Evolutionary conservation across 2,329 filamentous ascomycete genomes (phyloP).

Genomic region (Pleoardoris graminearum): DNA sequence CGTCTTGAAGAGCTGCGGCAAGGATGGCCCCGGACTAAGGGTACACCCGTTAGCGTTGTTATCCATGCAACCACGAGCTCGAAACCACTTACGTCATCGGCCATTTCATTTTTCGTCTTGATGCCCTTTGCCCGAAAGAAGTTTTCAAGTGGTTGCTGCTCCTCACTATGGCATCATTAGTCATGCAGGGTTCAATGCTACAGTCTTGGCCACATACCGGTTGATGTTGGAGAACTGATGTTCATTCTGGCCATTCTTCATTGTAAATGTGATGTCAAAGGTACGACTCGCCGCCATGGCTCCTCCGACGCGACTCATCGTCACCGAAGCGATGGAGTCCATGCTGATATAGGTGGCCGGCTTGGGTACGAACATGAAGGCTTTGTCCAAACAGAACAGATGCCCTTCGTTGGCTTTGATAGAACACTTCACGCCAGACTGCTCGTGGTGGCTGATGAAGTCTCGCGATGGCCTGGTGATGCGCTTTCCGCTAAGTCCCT

Average conservation of each 20-base stretch:
- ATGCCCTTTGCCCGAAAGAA: conserved; percentile 97
- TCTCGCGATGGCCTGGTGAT: conserved; percentile 92
- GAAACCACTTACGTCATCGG: conserved; percentile 74
- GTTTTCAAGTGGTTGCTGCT: conserved; percentile 92
- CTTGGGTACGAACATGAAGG: conserved; percentile 98
- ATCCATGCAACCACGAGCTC: not conserved
- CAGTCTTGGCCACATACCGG: conserved; percentile 55
- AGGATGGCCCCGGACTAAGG: conserved; percentile 62
- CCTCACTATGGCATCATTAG: conserved; percentile 62
- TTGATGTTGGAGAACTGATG: conserved; percentile 99
- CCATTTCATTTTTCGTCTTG: conserved; percentile 97
- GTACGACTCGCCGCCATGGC: conserved; percentile 92
- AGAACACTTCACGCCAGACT: conserved; percentile 97
- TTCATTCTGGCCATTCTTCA: conserved; percentile 85
- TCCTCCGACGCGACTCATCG: conserved; percentile 93
- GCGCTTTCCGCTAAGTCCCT: conserved; percentile 91
- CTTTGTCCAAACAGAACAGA: conserved; percentile 95
- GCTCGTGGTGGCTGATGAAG: conserved; percentile 89
- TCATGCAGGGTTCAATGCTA: conserved; percentile 5
- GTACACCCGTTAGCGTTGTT: conserved; percentile 28
- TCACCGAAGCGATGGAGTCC: conserved; percentile 88
- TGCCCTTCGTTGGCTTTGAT: conserved; percentile 99
- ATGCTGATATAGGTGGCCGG: conserved; percentile 96
- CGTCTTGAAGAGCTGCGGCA: conserved; percentile 79
- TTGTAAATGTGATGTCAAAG: conserved; percentile 91